Evolutionary conservation across 1,139 yeast genomes (phyloP), one percentile per base, ranked within the genome.

Genomic region (Yamadazyma siamensis): DNA sequence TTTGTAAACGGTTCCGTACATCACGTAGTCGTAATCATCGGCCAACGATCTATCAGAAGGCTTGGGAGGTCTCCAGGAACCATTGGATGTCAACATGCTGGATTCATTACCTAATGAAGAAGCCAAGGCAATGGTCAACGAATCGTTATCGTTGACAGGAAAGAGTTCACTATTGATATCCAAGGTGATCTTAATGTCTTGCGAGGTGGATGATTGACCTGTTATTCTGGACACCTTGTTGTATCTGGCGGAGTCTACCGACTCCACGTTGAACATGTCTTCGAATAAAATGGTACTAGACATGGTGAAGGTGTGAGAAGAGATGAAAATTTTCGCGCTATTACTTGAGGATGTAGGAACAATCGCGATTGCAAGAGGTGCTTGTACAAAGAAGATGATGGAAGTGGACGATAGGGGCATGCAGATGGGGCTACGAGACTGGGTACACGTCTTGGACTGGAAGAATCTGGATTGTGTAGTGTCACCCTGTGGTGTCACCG

Each of bases 1-100:
- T 59, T 91, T 88, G 70, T 94, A 94, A 28, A 94, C 95, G 11
- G 96, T 89, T 36, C 99, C 99, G 58, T 89, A 82, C 97, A 91
- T 91, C 47, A 91, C 97, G 50, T 94, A 94, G 56, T 94, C 98
- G 62, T 88, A 91, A 53, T 91, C 97, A 54, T 91, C 97, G 38
- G 96, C 96, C 52, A 91, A 71, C 2, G 94, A 77, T 49, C 82
- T 74, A 46, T 88, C 96, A 36, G 80, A 85, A 10, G 83, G 73
- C 57, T 76, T 84, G 25, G 96, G 94, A 3, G 91, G 89, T 65
- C 96, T 80, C 97, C 97, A 91, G 12, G 87, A 79, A 21, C 86
- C 81, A 42, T 77, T 77, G 27, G 81, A 69, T 12, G 81, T 67
- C 34, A 72, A 52, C 61, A 61, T 71, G 14, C 76, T 65, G 8